Evolutionary conservation across 129 eudicot species (phyloP).

Genomic region (Dittrichia graveolens): DNA sequence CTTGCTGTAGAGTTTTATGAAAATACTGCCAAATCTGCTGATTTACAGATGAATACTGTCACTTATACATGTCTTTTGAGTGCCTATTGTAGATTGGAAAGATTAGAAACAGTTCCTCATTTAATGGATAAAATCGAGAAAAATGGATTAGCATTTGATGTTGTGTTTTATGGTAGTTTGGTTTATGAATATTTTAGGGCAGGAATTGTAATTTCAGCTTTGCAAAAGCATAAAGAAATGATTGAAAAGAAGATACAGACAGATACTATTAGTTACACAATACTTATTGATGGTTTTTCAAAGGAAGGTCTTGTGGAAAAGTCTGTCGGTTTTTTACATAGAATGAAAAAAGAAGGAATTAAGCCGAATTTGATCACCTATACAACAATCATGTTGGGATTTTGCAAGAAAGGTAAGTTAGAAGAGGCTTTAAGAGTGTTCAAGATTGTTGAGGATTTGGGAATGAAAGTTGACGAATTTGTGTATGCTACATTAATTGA

Average conservation of each 20-base stretch:
- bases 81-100: slow-evolving; percentile 62
- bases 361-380: slow-evolving; percentile 64
- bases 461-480: slow-evolving; percentile 62
- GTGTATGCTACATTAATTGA: slow-evolving; percentile 59
- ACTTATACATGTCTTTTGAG: slow-evolving; percentile 60
- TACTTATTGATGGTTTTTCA: slow-evolving; percentile 68
- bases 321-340: slow-evolving; percentile 56
- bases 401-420: slow-evolving; percentile 75
- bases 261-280: slow-evolving; percentile 55
- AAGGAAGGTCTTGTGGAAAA: slow-evolving; percentile 77
- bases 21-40: slow-evolving; percentile 49
- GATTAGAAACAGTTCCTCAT: slow-evolving; percentile 38
- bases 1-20: slow-evolving; percentile 71
- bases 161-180: slow-evolving; percentile 70
- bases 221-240: slow-evolving; percentile 56
- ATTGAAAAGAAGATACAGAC: slow-evolving; percentile 46
- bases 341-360: slow-evolving; percentile 55
- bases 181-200: slow-evolving; percentile 54
- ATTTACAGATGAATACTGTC: slow-evolving; percentile 48
- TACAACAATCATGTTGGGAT: slow-evolving; percentile 65
- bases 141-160: slow-evolving; percentile 51
- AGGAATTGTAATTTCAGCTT: slow-evolving; percentile 49
- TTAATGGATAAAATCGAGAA: slow-evolving; percentile 50
- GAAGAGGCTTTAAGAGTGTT: slow-evolving; percentile 58
- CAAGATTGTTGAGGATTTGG: slow-evolving; percentile 47